Evolutionary conservation across 1,284 basidiomycete genomes (phyloP).

Genomic region (Tetrapyrgos nigripes): DNA sequence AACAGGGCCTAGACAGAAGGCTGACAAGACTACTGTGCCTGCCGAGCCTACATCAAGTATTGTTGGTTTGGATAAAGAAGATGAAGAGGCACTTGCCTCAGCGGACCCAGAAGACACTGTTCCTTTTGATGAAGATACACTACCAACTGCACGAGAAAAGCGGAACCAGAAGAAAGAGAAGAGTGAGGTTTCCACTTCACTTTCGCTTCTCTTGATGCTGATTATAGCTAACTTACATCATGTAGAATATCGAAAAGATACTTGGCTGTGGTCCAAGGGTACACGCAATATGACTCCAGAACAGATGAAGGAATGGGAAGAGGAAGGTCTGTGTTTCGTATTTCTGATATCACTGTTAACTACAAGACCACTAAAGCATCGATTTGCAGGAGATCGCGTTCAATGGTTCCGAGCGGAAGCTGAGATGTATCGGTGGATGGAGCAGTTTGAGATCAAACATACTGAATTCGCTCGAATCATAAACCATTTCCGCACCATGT

Average conservation of each 20-base stretch:
- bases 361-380: neutral
- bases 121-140: neutral
- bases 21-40: neutral
- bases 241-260: too few species aligned
- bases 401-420: constrained; percentile 36
- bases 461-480: constrained; percentile 28
- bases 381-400: constrained; percentile 27
- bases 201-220: too few species aligned
- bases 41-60: neutral
- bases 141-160: neutral
- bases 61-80: too few species aligned
- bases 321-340: constrained; percentile 1
- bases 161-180: neutral
- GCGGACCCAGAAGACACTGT: neutral
- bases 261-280: too few species aligned
- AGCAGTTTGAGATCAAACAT: constrained; percentile 30
- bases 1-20: neutral
- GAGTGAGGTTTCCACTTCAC: neutral
- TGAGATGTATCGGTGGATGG: constrained; percentile 32
- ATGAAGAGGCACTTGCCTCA: neutral
- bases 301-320: constrained; percentile 3
- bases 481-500: constrained; percentile 18
- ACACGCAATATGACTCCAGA: neutral
- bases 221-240: too few species aligned
- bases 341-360: neutral